phyloP scores from a whole-genome alignment of 306 rosid species.

The Vigna nakashimae region DNA sequence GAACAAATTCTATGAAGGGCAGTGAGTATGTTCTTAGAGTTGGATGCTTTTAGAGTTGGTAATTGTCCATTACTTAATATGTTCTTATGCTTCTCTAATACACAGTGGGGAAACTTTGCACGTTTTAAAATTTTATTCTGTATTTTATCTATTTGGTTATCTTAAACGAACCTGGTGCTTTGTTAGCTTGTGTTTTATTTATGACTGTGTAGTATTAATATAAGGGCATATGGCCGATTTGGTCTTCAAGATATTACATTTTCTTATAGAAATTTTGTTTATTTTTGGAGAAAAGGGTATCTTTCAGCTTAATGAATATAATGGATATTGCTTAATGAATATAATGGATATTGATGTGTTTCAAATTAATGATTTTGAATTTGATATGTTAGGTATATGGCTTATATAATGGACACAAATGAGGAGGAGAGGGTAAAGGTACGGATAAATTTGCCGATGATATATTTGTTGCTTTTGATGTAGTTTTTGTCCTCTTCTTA shows the following conservation, averaged over 20 bases:
- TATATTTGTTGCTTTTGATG: slow-evolving; percentile 17
- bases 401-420: slow-evolving; percentile 98
- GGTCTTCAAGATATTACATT: background rate
- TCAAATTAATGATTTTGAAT: slow-evolving; percentile 35
- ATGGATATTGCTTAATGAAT: slow-evolving; percentile 20
- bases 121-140: slow-evolving; percentile 10
- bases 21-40: too few species aligned
- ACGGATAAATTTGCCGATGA: slow-evolving; percentile 27
- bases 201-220: background rate
- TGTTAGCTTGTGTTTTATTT: background rate
- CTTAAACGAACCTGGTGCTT: background rate
- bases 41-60: slow-evolving; percentile 3
- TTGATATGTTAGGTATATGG: slow-evolving; percentile 86
- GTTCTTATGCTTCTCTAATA: slow-evolving; percentile 7
- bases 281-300: background rate
- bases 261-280: background rate
- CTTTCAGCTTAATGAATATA: slow-evolving; percentile 4
- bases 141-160: background rate
- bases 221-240: background rate
- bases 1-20: background rate
- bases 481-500: slow-evolving; percentile 21
- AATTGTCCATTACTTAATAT: background rate
- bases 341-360: slow-evolving; percentile 29
- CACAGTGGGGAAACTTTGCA: background rate
- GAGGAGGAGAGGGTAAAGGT: slow-evolving; percentile 98